Evolutionary conservation across 768 basidiomycete species (phyloP), one percentile per base, ranked within the genome.

Genomic region (Glaciozyma martinii): DNA sequence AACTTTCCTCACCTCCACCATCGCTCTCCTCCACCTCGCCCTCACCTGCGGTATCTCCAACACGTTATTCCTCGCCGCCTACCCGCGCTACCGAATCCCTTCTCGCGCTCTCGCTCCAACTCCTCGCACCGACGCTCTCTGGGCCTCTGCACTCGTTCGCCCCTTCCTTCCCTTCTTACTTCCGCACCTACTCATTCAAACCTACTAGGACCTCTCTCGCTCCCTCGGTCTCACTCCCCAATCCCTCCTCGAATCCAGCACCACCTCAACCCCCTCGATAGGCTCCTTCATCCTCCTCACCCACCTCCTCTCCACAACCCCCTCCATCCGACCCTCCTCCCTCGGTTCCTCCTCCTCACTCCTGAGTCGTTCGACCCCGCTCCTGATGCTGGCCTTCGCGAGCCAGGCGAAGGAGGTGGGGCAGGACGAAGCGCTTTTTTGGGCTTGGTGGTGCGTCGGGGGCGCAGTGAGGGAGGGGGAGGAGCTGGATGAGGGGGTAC

Each of bases 381-480:
- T 30, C 12, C 30, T 57, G 37, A 27, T 44, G 23, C 18, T 27
- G 15, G 42, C 56, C 3, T 29, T 43, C 13, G 37, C 27, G 15
- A 27, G 16, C 19, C 27, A 25, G 3, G 42, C 15, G 33, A 7
- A 57, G 21, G 13, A 37, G 21, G 5, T 60, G 18, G 32, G 58
- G 7, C 59, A 46, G n/a, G 58, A 60, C 33, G 63, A 65, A 12
- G 54, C 55, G 19, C 46, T 65, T 23, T 65, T 65, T 53, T 60
- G 53, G 58, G 29, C 55, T 32, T 65, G 59, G 58, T 65, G 63
- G 63, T 60, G 59, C 52, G 33, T 65, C 52, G 53, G 55, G 23
- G 30, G 59, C 1, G 37, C 43, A 25, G 29, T 40, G 32, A 32
- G 23, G 8, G 53, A 23, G 19, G 19, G 25, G 9, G 52, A 18